Evolutionary conservation across 1,284 basidiomycete species (phyloP).

Genomic region (Trichosporon sp.): DNA sequence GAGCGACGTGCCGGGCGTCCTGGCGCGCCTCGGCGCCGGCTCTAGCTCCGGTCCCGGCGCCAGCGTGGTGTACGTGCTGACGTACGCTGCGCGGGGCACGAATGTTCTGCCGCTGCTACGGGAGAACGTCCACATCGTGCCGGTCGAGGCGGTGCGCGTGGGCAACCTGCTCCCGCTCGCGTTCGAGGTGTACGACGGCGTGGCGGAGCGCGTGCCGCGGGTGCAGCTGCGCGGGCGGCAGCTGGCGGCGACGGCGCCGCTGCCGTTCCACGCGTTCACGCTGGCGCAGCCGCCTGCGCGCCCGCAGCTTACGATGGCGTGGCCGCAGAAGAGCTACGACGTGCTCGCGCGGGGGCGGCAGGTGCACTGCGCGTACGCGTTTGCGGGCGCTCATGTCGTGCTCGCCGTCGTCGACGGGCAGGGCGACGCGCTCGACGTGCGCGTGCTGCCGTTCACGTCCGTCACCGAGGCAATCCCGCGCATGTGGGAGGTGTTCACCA

Average conservation of each 20-base stretch:
- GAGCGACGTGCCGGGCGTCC: not conserved
- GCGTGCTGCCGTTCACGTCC: conserved; percentile 1
- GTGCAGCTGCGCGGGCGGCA: conserved; percentile 24
- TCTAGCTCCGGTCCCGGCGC: not conserved
- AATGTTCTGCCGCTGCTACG: conserved; percentile 1
- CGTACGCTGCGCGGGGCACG: not conserved
- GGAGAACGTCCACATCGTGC: conserved; percentile 8
- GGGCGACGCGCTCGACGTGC: conserved; percentile 32
- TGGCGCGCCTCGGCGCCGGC: conserved; percentile 1
- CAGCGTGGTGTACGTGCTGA: conserved; percentile 17
- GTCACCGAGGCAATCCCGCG: conserved; percentile 7
- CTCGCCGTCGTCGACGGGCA: conserved; percentile 29
- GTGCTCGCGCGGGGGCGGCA: conserved; percentile 35
- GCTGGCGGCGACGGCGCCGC: conserved; percentile 12
- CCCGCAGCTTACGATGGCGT: conserved; percentile 33
- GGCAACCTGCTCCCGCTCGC: conserved; percentile 24
- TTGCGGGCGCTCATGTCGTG: conserved; percentile 16
- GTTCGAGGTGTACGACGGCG: conserved; percentile 34
- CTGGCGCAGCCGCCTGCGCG: conserved; percentile 24
- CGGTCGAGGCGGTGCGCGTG: conserved; percentile 4
- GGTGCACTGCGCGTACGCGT: conserved; percentile 32
- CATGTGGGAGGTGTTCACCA: conserved; percentile 44
- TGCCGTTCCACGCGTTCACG: conserved; percentile 34
- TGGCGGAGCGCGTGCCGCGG: conserved; percentile 22
- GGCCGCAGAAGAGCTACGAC: conserved; percentile 40